Conservation (phyloP, 1,284 basidiomycete species). For the Phylloboletellus chloephorus region DNA sequence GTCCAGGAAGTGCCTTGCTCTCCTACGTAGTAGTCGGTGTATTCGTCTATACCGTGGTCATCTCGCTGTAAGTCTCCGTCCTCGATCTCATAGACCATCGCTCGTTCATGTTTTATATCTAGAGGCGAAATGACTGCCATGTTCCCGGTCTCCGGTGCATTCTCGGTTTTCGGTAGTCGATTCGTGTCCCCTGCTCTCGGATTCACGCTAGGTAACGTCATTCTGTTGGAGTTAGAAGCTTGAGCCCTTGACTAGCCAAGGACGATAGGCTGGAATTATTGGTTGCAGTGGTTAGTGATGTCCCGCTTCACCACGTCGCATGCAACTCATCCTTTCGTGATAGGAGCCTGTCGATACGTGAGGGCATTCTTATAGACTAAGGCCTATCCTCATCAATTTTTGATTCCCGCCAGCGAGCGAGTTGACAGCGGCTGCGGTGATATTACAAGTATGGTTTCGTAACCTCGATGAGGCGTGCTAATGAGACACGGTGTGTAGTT, state of each 20-base stretch:
- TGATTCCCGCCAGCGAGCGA: conserved; percentile 35
- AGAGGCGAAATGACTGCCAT: conserved; percentile 43
- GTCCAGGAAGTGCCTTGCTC: conserved; percentile 45
- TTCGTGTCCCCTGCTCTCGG: conserved; percentile 50
- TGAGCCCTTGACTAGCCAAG: conserved; percentile 1
- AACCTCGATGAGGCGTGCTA: neutral
- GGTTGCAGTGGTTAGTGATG: conserved; percentile 45
- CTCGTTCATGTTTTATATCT: neutral
- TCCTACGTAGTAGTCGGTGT: conserved; percentile 47
- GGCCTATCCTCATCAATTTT: neutral
- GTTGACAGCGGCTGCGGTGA: conserved; percentile 40
- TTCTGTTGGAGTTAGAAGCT: neutral
- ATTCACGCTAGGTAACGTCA: conserved; percentile 43
- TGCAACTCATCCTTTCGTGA: conserved; percentile 3
- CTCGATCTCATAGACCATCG: neutral
- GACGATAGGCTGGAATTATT: conserved; percentile 47
- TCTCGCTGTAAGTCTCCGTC: conserved; percentile 37
- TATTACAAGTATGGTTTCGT: conserved; percentile 33
- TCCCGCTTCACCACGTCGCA: neutral
- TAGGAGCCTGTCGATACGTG: conserved; percentile 40
- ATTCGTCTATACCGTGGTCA: conserved; percentile 52
- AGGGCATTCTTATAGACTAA: conserved; percentile 10
- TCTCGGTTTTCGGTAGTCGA: conserved; percentile 43
- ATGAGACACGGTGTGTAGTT: conserved; percentile 26
- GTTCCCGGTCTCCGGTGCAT: conserved; percentile 47